phyloP scores from a whole-genome alignment of 257 asterid species.

The Verbascum thapsus region DNA sequence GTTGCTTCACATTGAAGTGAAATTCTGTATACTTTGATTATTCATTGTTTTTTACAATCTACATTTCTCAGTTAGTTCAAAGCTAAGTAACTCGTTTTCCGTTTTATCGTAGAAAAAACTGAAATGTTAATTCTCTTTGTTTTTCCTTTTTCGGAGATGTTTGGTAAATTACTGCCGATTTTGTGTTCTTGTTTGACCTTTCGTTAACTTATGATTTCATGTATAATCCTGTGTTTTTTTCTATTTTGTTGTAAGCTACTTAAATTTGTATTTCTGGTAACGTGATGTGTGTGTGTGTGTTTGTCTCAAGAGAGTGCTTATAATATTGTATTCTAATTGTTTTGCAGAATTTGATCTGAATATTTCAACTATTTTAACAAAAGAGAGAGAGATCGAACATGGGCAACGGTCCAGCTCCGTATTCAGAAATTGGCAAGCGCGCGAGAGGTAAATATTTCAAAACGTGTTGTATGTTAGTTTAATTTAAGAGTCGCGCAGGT shows the following conservation, averaged over 20 bases:
- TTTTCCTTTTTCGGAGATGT: background rate
- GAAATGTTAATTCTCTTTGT: background rate
- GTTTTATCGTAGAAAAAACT: background rate
- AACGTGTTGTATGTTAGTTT: constrained; percentile 9
- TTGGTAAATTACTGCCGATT: background rate
- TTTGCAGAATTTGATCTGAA: constrained; percentile 26
- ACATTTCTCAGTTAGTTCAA: background rate
- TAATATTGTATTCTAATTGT: background rate
- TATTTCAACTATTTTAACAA: constrained; percentile 8
- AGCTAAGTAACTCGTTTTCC: constrained; percentile 8
- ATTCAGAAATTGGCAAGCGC: constrained; percentile 75
- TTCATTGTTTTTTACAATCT: background rate
- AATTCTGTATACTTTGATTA: background rate
- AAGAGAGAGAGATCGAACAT: constrained; percentile 31
- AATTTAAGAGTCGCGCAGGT: background rate
- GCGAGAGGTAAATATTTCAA: constrained; percentile 58
- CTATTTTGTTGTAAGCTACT: background rate
- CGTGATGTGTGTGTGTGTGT: background rate
- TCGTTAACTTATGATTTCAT: background rate
- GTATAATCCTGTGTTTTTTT: background rate
- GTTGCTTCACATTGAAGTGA: background rate
- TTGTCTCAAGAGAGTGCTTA: background rate
- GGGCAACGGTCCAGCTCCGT: constrained; percentile 75
- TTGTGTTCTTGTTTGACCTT: constrained; percentile 2
- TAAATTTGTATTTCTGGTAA: background rate